These are phyloP conservation scores for Paecilomyces sp. DNA, from an alignment of 2,329 filamentous ascomycete species.

Conservation along the genomic window DNA sequence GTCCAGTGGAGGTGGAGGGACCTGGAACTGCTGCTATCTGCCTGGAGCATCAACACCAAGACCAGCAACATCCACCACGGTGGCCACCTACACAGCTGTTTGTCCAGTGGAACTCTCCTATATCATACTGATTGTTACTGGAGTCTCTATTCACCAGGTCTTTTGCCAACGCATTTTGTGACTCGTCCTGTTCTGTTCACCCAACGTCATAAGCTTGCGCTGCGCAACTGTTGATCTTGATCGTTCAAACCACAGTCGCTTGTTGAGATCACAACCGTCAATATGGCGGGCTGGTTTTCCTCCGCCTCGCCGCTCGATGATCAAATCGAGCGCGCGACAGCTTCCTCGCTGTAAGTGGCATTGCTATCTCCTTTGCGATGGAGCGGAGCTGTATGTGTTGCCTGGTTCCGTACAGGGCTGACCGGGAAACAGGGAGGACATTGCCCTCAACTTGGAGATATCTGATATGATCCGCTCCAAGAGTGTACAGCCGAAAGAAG, in stretches of 20 bases:
- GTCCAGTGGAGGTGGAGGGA: neutral
- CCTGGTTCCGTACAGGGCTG: neutral
- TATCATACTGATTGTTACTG: neutral
- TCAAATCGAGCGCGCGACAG: constrained; percentile 91
- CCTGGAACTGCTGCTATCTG: neutral
- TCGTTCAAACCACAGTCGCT: neutral
- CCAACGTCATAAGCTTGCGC: neutral
- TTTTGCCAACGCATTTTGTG: neutral
- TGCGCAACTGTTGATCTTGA: neutral
- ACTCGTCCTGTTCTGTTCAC: neutral
- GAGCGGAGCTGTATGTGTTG: constrained; percentile 3
- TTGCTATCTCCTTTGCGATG: constrained; percentile 9
- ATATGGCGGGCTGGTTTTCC: constrained; percentile 96
- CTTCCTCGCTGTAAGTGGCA: constrained; percentile 73
- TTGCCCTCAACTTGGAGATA: constrained; percentile 94
- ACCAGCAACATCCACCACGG: neutral
- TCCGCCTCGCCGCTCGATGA: constrained; percentile 90
- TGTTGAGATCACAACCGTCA: constrained; percentile 29
- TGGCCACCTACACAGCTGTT: neutral
- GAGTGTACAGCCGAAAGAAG: constrained; percentile 93
- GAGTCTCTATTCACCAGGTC: neutral
- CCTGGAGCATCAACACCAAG: neutral
- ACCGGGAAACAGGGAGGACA: constrained; percentile 65
- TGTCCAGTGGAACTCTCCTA: neutral
- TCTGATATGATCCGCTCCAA: constrained; percentile 96